Base-by-base conservation (phyloP, 495 filamentous ascomycete genomes). In the Elaphomyces granulatus region DNA sequence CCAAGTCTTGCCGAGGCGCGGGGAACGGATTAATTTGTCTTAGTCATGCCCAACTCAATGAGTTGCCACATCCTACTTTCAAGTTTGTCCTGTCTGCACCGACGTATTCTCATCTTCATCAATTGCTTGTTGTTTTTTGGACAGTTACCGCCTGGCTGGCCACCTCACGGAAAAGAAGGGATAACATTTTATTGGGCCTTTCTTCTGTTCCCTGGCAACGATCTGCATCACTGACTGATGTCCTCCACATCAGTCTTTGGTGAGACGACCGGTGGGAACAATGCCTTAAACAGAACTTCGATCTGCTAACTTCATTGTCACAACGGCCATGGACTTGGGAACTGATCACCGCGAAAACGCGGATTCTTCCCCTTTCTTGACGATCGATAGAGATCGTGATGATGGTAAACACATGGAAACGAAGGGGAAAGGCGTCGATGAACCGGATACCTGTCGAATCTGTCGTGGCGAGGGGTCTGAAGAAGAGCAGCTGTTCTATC, bases 401-500 rank as follows among this genome's bases (percentile, higher is more conserved):
- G 76, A 68, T 47, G 57, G 55, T 38, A 52, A 48, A 40, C 60
- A 52, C 42, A 47, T 45, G 19, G 53, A 58, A 21, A 32, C 32
- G 34, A 47, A 50, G 50, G 56, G 56, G 38, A 64, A 61, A 45
- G 60, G 61, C 20, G 59, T 52, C 36, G 59, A 57, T 18, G 68
- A 73, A 33, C 52, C 72, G 20, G 86, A 94, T 52, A 92, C 84
- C 16, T 99, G 90, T 59, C 75, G 90, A 34, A 96, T 99, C 63
- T 99, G 90, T 60, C 72, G 93, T 43, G 84, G 84, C 12, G 92
- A 96, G 59, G 85, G 72, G 16, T 80, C 79, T 0, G 55, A 70
- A n/a, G 75, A 83, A 1, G 90, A 96, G 54, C 83, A 83, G 34
- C 69, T 99, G 26, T 99, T 94, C 68, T 86, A 93, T 53, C 90